Conservation (phyloP, 225 moss, liverwort and hornwort genomes). For the Marchantia polymorpha region DNA sequence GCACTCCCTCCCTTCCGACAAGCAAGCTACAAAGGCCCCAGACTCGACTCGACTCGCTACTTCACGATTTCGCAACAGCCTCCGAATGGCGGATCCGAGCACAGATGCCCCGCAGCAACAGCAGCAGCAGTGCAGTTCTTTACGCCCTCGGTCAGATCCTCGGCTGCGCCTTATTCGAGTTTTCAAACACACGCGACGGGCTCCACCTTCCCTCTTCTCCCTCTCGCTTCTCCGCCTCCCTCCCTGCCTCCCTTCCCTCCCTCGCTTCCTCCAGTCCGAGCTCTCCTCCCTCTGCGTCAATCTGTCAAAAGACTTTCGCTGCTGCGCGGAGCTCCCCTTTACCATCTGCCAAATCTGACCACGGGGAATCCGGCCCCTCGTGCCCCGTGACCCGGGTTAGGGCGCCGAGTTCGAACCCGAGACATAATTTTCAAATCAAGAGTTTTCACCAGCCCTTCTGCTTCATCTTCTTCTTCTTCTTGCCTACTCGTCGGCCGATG, state of each 20-base stretch:
- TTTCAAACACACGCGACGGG: constrained; percentile 8
- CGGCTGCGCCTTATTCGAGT: background rate
- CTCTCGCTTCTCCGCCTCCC: background rate
- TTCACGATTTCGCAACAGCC: background rate
- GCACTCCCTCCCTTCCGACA: background rate
- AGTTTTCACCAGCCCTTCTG: background rate
- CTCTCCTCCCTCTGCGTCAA: background rate
- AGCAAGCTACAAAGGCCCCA: background rate
- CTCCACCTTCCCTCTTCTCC: background rate
- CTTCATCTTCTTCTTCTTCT: background rate
- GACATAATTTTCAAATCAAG: background rate
- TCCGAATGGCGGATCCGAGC: background rate
- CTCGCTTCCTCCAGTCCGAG: background rate
- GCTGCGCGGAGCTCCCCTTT: background rate
- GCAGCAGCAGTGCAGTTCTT: background rate
- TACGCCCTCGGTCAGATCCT: constrained; percentile 6
- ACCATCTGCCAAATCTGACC: background rate
- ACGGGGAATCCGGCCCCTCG: background rate
- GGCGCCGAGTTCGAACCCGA: background rate
- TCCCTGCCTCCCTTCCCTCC: background rate
- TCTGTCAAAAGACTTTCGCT: background rate
- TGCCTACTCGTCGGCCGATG: background rate
- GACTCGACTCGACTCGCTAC: background rate
- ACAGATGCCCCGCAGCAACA: background rate
- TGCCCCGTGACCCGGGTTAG: constrained; percentile 1